phyloP scores from a whole-genome alignment of 495 filamentous ascomycete genomes.

The Penicillium pulvis region DNA sequence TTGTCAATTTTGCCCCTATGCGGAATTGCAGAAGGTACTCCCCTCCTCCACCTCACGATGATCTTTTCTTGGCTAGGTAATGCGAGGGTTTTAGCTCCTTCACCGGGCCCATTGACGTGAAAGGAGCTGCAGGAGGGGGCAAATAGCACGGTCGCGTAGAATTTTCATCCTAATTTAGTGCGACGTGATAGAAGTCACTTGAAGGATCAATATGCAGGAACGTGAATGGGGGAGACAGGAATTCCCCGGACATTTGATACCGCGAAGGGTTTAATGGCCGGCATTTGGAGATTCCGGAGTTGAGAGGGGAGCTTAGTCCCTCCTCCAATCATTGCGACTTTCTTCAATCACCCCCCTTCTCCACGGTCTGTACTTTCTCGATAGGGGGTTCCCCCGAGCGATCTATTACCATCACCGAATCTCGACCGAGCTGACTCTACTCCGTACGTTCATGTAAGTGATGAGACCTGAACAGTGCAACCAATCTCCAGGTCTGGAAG shows the following conservation, averaged over 20 bases:
- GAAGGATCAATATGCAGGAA: neutral
- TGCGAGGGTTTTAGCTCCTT: neutral
- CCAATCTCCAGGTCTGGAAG: slow-evolving; percentile 4
- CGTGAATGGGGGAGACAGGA: neutral
- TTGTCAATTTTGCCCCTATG: slow-evolving; percentile 8
- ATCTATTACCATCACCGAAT: slow-evolving; percentile 2
- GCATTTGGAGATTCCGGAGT: neutral
- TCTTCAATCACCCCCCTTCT: neutral
- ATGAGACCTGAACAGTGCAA: neutral
- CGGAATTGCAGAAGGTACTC: slow-evolving; percentile 4
- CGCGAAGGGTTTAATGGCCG: slow-evolving; percentile 7
- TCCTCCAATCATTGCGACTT: neutral
- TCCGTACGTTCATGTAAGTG: neutral
- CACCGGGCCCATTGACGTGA: slow-evolving; percentile 6
- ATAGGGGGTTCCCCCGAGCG: slow-evolving; percentile 9
- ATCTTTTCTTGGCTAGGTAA: slow-evolving; percentile 12
- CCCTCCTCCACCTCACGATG: slow-evolving; percentile 5
- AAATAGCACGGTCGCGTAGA: neutral
- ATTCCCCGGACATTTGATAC: slow-evolving; percentile 11
- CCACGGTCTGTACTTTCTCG: neutral
- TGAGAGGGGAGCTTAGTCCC: neutral
- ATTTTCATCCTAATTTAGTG: neutral
- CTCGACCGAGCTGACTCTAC: neutral
- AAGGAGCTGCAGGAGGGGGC: neutral
- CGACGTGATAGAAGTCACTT: neutral